Base-by-base conservation (phyloP, 805 yeast genomes). In the Ogataea glucozyma region DNA sequence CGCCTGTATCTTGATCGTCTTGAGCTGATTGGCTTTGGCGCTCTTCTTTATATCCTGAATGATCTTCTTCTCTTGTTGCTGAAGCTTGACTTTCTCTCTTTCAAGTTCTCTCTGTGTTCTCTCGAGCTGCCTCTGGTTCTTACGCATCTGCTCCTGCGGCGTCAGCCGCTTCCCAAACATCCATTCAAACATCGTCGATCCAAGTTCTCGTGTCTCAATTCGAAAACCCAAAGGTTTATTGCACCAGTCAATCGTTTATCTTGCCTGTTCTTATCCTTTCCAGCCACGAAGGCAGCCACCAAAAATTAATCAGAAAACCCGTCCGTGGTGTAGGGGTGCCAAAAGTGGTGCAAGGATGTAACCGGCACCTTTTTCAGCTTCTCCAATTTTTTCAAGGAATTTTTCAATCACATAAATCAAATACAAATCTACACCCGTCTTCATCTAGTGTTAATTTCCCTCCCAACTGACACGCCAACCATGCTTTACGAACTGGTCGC, bases 401-500 rank as follows among this genome's bases (percentile, higher is more conserved):
- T 23, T 34, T 26, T 34, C 16, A 16, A 34, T 4, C 20, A 4
- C 12, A 11, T 7, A 24, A 7, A 11, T 10, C n/a, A 6, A 6
- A 24, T 5, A 7, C 10, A 24, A n/a, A n/a, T n/a, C n/a, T n/a
- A n/a, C n/a, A n/a, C n/a, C n/a, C n/a, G n/a, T n/a, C n/a, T n/a
- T 24, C 13, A 12, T 6, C 32, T n/a, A 22, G 24, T 22, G 9
- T 10, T 22, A 16, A 11, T 8, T 16, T 8, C 7, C 32, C 32
- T 31, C 23, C 24, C 13, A 19, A 19, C 24, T 26, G 7, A 13
- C 23, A 4, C 23, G 12, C 11, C 23, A 16, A 34, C 16, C 6
- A 90, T 90, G 98, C 76, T 88, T 45, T 90, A 90, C 72, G 97
- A 90, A 71, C 71, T 91, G 31, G 78, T 88, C 48, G 96, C 96